These are phyloP conservation scores for Leishmania turanica DNA, from an alignment of 208 protist genomes.

Conservation along the genomic window DNA sequence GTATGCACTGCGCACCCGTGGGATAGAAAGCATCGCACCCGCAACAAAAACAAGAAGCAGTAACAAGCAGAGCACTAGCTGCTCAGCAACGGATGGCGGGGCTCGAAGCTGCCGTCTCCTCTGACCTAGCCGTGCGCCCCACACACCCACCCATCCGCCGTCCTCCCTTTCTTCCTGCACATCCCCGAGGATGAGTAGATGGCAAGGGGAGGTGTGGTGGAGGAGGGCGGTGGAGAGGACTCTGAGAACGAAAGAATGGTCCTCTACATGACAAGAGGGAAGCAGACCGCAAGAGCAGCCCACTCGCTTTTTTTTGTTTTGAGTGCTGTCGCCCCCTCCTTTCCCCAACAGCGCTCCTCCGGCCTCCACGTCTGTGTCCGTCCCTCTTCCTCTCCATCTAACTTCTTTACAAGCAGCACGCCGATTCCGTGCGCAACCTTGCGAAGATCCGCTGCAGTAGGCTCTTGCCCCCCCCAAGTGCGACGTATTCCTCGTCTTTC, in stretches of 20 bases:
- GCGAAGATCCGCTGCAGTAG: not conserved
- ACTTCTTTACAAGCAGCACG: not conserved
- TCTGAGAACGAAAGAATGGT: too few species aligned
- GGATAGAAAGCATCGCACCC: not conserved
- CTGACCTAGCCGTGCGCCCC: not conserved
- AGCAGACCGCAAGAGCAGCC: not conserved
- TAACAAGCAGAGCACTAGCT: not conserved
- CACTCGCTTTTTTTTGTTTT: too few species aligned
- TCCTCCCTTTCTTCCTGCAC: not conserved
- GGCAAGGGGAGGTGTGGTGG: not conserved
- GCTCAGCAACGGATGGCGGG: not conserved
- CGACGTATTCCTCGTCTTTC: not conserved
- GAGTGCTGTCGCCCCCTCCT: not conserved
- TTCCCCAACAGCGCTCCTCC: not conserved
- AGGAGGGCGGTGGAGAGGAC: not conserved
- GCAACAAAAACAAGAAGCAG: constrained; percentile 18
- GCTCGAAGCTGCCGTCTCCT: constrained; percentile 4
- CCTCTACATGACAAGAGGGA: not conserved
- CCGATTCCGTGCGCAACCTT: not conserved
- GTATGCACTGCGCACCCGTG: too few species aligned
- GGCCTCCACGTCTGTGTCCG: not conserved
- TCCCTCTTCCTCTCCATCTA: not conserved
- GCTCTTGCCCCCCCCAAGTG: not conserved
- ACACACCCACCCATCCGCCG: too few species aligned
- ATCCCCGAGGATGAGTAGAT: not conserved